Conservation (phyloP, 768 basidiomycete genomes). For the Termitomyces sp. region DNA sequence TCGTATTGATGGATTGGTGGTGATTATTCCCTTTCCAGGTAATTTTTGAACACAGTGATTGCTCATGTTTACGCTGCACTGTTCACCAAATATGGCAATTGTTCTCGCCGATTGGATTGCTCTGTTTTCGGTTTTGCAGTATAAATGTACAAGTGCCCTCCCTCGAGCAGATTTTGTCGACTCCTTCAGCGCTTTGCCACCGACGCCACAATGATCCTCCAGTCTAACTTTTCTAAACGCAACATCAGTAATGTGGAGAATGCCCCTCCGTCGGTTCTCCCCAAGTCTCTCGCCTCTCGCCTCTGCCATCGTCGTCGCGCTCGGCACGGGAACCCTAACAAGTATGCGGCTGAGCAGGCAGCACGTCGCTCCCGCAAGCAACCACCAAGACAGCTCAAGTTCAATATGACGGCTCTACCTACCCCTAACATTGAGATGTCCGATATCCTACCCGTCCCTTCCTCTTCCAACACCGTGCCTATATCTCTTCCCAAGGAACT, state of each 20-base stretch:
- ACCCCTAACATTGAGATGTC: constrained; percentile 27
- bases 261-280: constrained; percentile 20
- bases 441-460: constrained; percentile 15
- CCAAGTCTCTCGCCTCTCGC: constrained; percentile 16
- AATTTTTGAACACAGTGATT: not conserved
- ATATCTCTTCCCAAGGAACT: constrained; percentile 47
- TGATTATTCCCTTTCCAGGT: not conserved
- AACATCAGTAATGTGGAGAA: constrained; percentile 24
- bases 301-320: constrained; percentile 32
- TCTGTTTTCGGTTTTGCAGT: not conserved
- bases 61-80: not conserved
- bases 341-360: constrained; percentile 32
- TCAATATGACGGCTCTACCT: constrained; percentile 20
- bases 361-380: constrained; percentile 26
- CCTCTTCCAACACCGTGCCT: constrained; percentile 22
- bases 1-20: constrained; percentile 1
- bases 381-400: constrained; percentile 18
- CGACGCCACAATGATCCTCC: constrained; percentile 22
- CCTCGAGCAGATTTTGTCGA: not conserved
- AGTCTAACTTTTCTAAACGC: constrained; percentile 17
- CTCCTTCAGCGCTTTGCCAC: not conserved
- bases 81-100: not conserved
- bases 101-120: constrained; percentile 3
- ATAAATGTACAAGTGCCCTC: constrained; percentile 5
- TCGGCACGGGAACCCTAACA: constrained; percentile 22